Evolutionary conservation across 2,329 filamentous ascomycete genomes (phyloP), one percentile per base, ranked within the genome.

Genomic region (Talaromyces pinophilus): DNA sequence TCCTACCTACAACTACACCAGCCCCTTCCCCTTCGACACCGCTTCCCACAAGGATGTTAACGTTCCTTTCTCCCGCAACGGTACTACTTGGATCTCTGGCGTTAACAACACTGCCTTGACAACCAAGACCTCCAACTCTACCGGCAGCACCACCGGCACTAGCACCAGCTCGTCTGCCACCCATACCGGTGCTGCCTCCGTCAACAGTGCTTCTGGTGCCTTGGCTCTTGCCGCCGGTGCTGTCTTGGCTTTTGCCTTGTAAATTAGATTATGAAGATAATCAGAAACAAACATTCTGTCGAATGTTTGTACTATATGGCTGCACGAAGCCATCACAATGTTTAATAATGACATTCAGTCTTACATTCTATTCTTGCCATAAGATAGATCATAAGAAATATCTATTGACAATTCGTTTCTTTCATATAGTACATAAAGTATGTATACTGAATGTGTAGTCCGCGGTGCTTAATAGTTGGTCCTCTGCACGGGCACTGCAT

Each of bases 1-100:
- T 63, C 68, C 76, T 8, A 77, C 73, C 11, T 76, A 75, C 68
- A 72, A 78, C 69, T 78, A 78, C 68, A 73, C 71, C 17, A 76
- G 72, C 63, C 77, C 77, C 17, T 72, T 77, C 60, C 76, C 76
- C 1, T 75, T 72, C 57, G 72, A 77, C 44, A 66, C 70, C 2
- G 66, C 66, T 55, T 70, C 65, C 48, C 69, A 70, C 50, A 74
- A 72, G 66, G 77, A 76, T 38, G 22, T 70, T 22, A 69, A 74
- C 59, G 74, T 76, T 40, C 1, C 62, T 19, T 64, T 67, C 55
- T 67, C 65, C 22, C 62, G 55, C n/a, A 67, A 67, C 50, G 65
- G 65, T 10, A 64, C 65, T 11, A 67, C 65, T 13, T 67, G 62
- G 62, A 5, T 67, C 44, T 64, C 65, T n/a, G 65, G 65, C 52